Evolutionary conservation across 208 protist genomes (phyloP).

Genomic region (Trypanosoma vivax): DNA sequence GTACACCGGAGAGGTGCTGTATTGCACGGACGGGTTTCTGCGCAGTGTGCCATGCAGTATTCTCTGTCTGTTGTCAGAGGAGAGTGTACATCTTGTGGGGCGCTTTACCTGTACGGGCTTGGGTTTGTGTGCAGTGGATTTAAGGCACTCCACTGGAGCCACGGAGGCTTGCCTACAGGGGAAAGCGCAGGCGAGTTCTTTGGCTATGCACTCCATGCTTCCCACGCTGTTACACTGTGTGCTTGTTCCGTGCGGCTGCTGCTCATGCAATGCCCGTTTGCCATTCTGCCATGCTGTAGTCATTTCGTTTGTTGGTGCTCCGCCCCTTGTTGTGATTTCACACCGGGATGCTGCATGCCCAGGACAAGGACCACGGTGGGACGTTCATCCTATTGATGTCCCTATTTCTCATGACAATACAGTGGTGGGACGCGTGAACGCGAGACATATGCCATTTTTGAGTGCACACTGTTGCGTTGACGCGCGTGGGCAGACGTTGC

Average conservation of each 20-base stretch:
- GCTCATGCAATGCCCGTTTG: too few relatives aligned
- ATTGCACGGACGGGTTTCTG: not conserved
- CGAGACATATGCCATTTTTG: too few relatives aligned
- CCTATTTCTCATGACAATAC: not conserved
- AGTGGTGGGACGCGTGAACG: too few relatives aligned
- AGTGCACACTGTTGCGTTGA: too few relatives aligned
- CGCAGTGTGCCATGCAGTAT: slow-evolving; percentile 5
- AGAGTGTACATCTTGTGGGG: not conserved
- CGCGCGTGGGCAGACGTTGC: not conserved
- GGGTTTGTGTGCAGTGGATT: too few relatives aligned
- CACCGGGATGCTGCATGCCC: not conserved
- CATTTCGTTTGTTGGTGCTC: slow-evolving; percentile 10
- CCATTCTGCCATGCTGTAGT: slow-evolving; percentile 1
- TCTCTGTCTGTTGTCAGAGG: not conserved
- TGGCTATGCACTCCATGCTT: too few relatives aligned
- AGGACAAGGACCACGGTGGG: too few relatives aligned
- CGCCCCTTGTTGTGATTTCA: slow-evolving; percentile 1
- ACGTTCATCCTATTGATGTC: not conserved
- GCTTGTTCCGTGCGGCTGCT: not conserved
- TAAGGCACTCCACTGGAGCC: too few relatives aligned
- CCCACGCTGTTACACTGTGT: slow-evolving; percentile 2
- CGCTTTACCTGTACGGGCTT: not conserved
- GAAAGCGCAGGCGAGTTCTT: too few relatives aligned
- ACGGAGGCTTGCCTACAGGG: too few relatives aligned
- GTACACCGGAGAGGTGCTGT: slow-evolving; percentile 11